Percentiles rank a stretch among this genome's conserved stretches.
phyloP scores from a whole-genome alignment of 2,329 filamentous ascomycete genomes.

The Diaporthe sp. region DNA sequence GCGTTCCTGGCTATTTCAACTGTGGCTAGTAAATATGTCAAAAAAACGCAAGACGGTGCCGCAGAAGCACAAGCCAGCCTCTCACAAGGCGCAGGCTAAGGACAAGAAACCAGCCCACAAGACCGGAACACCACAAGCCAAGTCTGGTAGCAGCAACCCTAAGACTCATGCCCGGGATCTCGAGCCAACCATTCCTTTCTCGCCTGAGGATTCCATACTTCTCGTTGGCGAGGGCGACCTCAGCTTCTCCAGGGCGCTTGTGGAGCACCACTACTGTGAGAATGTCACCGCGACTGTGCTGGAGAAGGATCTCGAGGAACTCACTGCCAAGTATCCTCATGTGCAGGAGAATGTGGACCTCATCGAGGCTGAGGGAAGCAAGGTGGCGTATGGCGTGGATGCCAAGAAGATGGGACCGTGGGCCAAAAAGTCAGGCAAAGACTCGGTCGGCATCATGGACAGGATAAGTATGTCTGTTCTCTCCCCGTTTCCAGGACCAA shows the following conservation, averaged over 20 bases:
- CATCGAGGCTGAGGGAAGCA: slow-evolving; percentile 59
- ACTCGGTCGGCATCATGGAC: slow-evolving; percentile 68
- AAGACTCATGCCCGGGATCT: slow-evolving; percentile 42
- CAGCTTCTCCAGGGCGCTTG: slow-evolving; percentile 78
- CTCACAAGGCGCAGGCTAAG: slow-evolving; percentile 31
- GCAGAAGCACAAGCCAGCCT: slow-evolving; percentile 29
- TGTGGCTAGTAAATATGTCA: neutral
- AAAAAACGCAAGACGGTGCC: slow-evolving; percentile 57
- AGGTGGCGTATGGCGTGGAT: slow-evolving; percentile 74
- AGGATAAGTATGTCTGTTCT: slow-evolving; percentile 62
- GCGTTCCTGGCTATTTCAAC: neutral
- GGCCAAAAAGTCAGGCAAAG: slow-evolving; percentile 53
- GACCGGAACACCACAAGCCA: slow-evolving; percentile 41
- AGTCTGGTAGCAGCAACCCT: slow-evolving; percentile 35
- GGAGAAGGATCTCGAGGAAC: slow-evolving; percentile 67
- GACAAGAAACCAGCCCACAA: slow-evolving; percentile 20
- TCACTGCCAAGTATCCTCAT: slow-evolving; percentile 82
- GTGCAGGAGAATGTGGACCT: slow-evolving; percentile 69
- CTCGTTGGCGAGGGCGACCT: slow-evolving; percentile 86
- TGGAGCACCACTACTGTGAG: slow-evolving; percentile 74
- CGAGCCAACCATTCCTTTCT: slow-evolving; percentile 75
- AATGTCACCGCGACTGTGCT: slow-evolving; percentile 78
- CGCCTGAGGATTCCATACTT: slow-evolving; percentile 75
- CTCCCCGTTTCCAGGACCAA: neutral
- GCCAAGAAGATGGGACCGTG: slow-evolving; percentile 73